Conservation (phyloP, 306 rosid species). For the Pterocarpus macrocarpus region DNA sequence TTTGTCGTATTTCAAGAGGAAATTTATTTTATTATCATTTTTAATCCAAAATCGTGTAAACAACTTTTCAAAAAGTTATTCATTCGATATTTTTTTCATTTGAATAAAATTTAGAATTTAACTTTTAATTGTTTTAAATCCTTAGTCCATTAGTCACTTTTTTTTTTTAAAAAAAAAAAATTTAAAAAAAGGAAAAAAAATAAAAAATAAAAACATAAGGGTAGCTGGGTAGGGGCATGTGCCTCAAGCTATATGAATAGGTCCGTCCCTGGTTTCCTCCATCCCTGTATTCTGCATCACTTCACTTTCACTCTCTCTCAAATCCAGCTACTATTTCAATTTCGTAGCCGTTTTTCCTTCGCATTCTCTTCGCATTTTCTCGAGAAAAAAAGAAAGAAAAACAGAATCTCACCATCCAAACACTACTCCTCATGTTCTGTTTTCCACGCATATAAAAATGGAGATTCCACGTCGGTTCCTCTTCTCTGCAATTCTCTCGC, state of each 20-base stretch:
- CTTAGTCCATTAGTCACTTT: too few relatives aligned
- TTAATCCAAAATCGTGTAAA: too few relatives aligned
- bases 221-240: not conserved
- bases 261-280: not conserved
- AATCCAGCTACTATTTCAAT: too few relatives aligned
- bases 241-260: not conserved
- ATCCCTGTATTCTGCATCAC: not conserved
- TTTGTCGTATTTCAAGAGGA: too few relatives aligned
- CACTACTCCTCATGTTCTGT: not conserved
- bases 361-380: slow-evolving; percentile 12
- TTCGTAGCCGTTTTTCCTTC: not conserved
- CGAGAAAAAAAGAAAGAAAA: not conserved
- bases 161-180: too few relatives aligned
- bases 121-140: too few relatives aligned
- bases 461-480: not conserved
- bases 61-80: too few relatives aligned
- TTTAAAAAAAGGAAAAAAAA: too few relatives aligned
- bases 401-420: not conserved
- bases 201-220: too few relatives aligned
- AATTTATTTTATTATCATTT: too few relatives aligned
- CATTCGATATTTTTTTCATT: too few relatives aligned
- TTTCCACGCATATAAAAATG: slow-evolving; percentile 26
- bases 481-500: slow-evolving; percentile 19
- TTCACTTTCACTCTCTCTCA: slow-evolving; percentile 17
- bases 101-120: too few relatives aligned